Conservation (phyloP, 2,329 filamentous ascomycete species). For the Onygena corvina region DNA sequence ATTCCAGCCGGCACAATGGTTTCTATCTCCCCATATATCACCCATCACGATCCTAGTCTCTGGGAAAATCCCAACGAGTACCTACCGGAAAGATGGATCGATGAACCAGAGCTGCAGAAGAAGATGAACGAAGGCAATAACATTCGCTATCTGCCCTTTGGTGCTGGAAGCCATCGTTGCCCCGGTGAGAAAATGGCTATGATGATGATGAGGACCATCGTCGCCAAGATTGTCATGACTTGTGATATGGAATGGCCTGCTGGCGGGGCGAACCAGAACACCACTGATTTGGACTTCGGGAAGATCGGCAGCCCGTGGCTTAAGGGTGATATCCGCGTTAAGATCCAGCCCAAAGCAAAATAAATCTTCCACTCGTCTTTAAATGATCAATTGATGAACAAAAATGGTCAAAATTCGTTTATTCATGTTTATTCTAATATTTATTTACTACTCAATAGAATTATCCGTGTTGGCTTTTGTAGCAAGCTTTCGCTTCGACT, state of each 20-base stretch:
- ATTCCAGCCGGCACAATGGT: constrained; percentile 13
- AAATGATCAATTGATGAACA: no score
- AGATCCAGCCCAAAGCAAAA: constrained; percentile 8
- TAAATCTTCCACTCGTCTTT: background rate
- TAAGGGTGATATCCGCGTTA: constrained; percentile 12
- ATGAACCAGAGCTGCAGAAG: constrained; percentile 8
- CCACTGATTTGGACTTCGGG: constrained; percentile 12
- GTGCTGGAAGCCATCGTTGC: constrained; percentile 14
- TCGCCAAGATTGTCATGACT: constrained; percentile 11
- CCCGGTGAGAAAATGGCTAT: constrained; percentile 14
- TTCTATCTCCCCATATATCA: constrained; percentile 15
- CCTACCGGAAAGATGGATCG: constrained; percentile 13
- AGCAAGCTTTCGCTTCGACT: no score
- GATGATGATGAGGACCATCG: constrained; percentile 12
- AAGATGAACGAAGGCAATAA: constrained; percentile 10
- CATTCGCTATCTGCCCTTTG: constrained; percentile 13
- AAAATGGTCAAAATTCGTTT: background rate
- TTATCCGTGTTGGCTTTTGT: no score
- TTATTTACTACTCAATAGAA: no score
- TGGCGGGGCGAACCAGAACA: constrained; percentile 8
- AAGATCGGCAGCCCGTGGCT: constrained; percentile 16
- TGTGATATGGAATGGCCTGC: constrained; percentile 12
- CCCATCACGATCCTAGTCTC: constrained; percentile 13
- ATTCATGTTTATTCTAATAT: background rate
- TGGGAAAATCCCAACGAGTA: constrained; percentile 11